Base-by-base conservation (phyloP, 2,329 filamentous ascomycete species). In the Acephala macrosclerotiorum region DNA sequence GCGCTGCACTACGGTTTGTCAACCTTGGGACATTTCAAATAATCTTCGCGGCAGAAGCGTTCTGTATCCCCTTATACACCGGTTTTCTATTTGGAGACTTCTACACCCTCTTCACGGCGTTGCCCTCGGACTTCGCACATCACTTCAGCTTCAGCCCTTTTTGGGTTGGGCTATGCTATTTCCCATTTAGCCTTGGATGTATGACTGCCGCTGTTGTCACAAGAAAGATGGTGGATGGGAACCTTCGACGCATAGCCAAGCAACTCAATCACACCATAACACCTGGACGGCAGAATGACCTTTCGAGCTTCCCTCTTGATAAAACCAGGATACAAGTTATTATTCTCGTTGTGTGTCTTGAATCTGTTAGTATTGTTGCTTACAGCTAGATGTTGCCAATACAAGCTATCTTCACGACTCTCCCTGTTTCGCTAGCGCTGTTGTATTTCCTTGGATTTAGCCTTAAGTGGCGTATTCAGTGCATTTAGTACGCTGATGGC, bases 211-310 rank as follows among this genome's bases (percentile, higher is more conserved):
- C 60, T 16, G 36, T 64, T 47, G 36, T 33, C 11, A 64, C 26
- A 22, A 82, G 85, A 7, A 77, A 77, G 18, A 60, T 86, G 1
- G 78, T 88, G 6, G 86, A 89, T 72, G 82, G 84, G 78, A 92
- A 91, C 75, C 93, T 88, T 74, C 82, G 84, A 1, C 85, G 89
- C 1, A 83, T 90, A 65, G 88, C 89, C 9, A 75, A 77, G 8
- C 80, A 77, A 6, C 76, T 86, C 0, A 84, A 85, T 11, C 77
- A 91, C 11, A 73, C 81, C 0, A 81, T 89, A 60, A 83, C 83
- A 62, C 82, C 81, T 69, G 84, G 80, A 57, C 83, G 84, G 6
- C 84, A 84, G 68, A 78, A 80, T 35, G 81, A 86, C 66, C 76
- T 86, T 11, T 70, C 77, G 0, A 68, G 76, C 0, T 86, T 87